Base-by-base conservation (phyloP, 805 yeast species). In the Komagataella pastoris region DNA sequence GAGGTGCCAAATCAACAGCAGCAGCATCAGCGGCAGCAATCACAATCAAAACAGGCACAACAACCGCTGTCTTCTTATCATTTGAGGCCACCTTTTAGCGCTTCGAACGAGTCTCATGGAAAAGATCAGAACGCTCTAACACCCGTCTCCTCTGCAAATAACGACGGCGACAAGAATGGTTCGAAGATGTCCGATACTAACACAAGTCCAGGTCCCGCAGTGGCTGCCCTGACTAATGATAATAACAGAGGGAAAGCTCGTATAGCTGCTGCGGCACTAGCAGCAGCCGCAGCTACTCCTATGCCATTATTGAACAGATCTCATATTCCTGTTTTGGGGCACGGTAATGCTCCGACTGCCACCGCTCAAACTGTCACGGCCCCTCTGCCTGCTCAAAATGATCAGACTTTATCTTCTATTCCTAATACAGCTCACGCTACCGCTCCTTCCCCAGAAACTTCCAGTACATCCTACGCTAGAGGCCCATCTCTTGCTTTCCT, bases 191-290 rank as follows among this genome's bases (percentile, higher is more conserved):
- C 40, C 14, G 14, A 30, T 30, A 30, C 3, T 30, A 59, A 64
- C 17, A 62, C 64, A 18, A 65, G 70, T 7, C 72, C 72, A 5
- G 71, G 71, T 7, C 69, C 69, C 24, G 71, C 67, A 1, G 65
- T 69, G 7, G 70, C 70, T 14, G 70, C 68, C 3, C 53, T 66
- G 48, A 68, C 65, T 1, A 61, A 63, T 36, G 63, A 60, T 4
- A 55, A 54, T 44, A 59, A 61, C n/a, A 60, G 62, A 7, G 65
- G 65, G 17, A 46, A 8, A 58, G 88, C 86, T 0, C 73, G 75
- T 58, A 83, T 85, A 7, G 93, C 91, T 0, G 93, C 93, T 1
- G 91, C 90, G 7, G 91, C 91, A 0, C 68, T 85, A 50, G 88
- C 89, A 3, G 88, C 86, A 0, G 93, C 91, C 0, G 90, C 90